phyloP scores from a whole-genome alignment of 345 rosid genomes.

The Rhodomyrtus tomentosa region DNA sequence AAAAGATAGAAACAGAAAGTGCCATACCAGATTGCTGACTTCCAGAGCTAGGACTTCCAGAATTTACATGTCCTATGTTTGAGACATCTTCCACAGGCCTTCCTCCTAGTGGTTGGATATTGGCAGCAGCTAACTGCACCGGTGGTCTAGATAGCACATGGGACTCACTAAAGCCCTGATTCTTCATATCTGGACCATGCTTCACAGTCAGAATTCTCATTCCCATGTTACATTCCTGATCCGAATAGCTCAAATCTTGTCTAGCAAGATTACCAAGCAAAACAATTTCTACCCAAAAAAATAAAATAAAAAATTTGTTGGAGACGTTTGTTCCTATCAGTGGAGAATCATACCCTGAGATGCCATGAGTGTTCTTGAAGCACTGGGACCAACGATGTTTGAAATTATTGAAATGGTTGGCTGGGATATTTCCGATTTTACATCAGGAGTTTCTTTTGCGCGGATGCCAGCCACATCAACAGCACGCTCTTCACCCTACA shows the following conservation, averaged over 20 bases:
- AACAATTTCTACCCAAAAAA: conserved; percentile 52
- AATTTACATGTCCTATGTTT: conserved; percentile 11
- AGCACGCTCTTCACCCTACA: conserved; percentile 12
- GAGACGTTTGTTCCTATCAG: not conserved
- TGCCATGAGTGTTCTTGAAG: conserved; percentile 25
- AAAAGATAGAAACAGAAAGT: not conserved
- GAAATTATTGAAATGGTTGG: conserved; percentile 35
- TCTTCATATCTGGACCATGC: conserved; percentile 41
- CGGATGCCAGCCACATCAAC: conserved; percentile 29
- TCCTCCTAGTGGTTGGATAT: conserved; percentile 45
- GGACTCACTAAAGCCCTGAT: conserved; percentile 52
- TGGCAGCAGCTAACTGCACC: conserved; percentile 22
- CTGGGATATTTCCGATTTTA: conserved; percentile 51
- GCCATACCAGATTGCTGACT: conserved; percentile 4
- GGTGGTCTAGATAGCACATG: conserved; percentile 51
- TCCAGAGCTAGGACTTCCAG: conserved; percentile 11
- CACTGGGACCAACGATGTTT: conserved; percentile 22
- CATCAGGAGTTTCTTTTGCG: conserved; percentile 29
- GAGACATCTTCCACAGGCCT: conserved; percentile 59
- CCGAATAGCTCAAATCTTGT: conserved; percentile 35
- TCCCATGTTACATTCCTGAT: conserved; percentile 7
- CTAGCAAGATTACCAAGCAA: conserved; percentile 77
- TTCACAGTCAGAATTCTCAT: conserved; percentile 26
- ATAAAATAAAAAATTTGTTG: not conserved
- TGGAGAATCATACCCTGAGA: conserved; percentile 48